Conservation (phyloP, 2,329 filamentous ascomycete genomes). For the Cladosporium halotolerans region DNA sequence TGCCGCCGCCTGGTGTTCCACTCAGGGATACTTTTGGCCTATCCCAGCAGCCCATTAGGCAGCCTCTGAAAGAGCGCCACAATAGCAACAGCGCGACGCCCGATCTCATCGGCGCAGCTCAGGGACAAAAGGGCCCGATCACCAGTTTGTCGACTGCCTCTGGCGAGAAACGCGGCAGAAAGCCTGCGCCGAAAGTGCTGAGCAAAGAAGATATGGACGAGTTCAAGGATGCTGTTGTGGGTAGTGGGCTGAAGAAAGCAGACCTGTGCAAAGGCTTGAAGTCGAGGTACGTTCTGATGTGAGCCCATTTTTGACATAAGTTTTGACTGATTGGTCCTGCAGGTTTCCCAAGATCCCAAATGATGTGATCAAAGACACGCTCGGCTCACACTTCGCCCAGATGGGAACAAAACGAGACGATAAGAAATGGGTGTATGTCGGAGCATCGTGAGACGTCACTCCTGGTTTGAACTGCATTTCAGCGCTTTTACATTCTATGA, state of each 20-base stretch:
- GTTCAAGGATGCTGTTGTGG: slow-evolving; percentile 65
- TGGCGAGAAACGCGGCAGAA: slow-evolving; percentile 28
- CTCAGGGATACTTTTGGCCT: slow-evolving; percentile 5
- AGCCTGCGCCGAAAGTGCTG: slow-evolving; percentile 41
- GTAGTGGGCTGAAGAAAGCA: slow-evolving; percentile 65
- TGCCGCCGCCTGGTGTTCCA: slow-evolving; percentile 15
- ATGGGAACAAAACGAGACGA: slow-evolving; percentile 56
- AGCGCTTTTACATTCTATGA: slow-evolving; percentile 5
- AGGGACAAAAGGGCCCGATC: slow-evolving; percentile 30
- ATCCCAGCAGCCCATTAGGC: slow-evolving; percentile 16
- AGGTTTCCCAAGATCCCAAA: slow-evolving; percentile 66
- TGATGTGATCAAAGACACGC: slow-evolving; percentile 63
- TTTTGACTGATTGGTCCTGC: neutral
- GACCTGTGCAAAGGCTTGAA: slow-evolving; percentile 71
- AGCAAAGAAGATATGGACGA: slow-evolving; percentile 55
- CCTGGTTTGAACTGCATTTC: neutral
- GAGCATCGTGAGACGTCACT: neutral
- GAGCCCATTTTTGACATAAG: neutral
- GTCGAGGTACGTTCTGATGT: slow-evolving; percentile 47
- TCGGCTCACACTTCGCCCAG: slow-evolving; percentile 59
- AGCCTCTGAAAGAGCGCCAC: slow-evolving; percentile 35
- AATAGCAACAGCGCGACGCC: slow-evolving; percentile 23
- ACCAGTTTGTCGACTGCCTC: slow-evolving; percentile 22
- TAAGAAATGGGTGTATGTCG: slow-evolving; percentile 53
- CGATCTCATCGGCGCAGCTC: slow-evolving; percentile 24